phyloP scores from a whole-genome alignment of 1,284 basidiomycete genomes.

The Schizophyllum amplum region DNA sequence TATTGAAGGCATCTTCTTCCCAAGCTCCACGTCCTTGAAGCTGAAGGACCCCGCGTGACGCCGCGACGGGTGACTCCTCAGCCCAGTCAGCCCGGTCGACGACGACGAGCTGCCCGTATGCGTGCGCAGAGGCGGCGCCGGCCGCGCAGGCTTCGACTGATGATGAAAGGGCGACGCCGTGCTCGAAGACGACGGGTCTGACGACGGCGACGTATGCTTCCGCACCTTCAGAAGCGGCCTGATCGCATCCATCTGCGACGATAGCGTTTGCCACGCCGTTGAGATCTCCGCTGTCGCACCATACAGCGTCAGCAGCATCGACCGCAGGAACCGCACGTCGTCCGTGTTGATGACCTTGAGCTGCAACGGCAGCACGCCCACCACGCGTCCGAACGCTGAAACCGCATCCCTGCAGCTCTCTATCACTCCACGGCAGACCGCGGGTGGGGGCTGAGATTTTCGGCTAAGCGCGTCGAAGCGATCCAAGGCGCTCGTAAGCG shows the following conservation, averaged over 20 bases:
- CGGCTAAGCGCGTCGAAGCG: conserved; percentile 85
- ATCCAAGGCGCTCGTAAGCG: conserved; percentile 85
- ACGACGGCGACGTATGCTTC: conserved; percentile 20
- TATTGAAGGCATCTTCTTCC: conserved; percentile 64
- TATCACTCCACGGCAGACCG: conserved; percentile 73
- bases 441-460: conserved; percentile 58
- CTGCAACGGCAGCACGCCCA: conserved; percentile 78
- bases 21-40: conserved; percentile 83
- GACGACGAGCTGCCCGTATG: conserved; percentile 7
- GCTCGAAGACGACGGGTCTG: conserved; percentile 18
- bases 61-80: conserved; percentile 49
- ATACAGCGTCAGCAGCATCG: conserved; percentile 83
- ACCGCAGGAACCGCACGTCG: conserved; percentile 84
- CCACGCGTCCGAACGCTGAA: conserved; percentile 79
- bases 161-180: conserved; percentile 6
- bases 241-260: conserved; percentile 66
- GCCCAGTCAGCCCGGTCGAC: conserved; percentile 16
- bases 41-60: conserved; percentile 92
- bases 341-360: conserved; percentile 71
- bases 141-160: neutral
- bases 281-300: conserved; percentile 88
- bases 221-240: conserved; percentile 43
- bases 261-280: conserved; percentile 77
- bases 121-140: conserved; percentile 15
- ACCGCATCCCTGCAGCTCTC: conserved; percentile 85